Evolutionary conservation across 306 rosid genomes (phyloP).

Genomic region (Cyamopsis tetragonoloba): DNA sequence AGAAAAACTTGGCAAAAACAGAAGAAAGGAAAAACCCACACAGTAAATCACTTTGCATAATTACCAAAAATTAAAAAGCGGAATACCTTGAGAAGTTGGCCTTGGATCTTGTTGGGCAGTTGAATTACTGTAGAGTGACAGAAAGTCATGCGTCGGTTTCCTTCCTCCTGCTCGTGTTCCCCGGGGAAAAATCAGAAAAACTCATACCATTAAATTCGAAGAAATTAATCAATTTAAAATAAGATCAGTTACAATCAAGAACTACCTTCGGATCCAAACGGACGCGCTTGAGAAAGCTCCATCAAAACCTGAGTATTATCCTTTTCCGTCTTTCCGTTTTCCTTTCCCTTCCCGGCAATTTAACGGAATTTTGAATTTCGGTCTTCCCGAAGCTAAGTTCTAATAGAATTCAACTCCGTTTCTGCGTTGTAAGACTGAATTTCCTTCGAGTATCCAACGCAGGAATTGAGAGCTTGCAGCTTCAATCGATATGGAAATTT

Average conservation of each 20-base stretch:
- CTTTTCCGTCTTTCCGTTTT: background rate
- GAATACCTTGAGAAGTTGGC: slow-evolving; percentile 79
- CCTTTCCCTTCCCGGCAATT: slow-evolving; percentile 3
- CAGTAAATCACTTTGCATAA: slow-evolving; percentile 17
- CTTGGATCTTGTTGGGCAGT: slow-evolving; percentile 81
- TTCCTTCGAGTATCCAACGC: background rate
- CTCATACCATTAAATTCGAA: background rate
- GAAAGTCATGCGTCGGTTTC: slow-evolving; percentile 90
- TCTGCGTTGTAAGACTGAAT: background rate
- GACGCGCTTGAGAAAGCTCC: slow-evolving; percentile 91
- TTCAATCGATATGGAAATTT: slow-evolving; percentile 5
- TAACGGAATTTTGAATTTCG: slow-evolving; percentile 26
- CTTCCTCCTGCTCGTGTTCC: slow-evolving; percentile 62
- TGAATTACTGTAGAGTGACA: slow-evolving; percentile 77
- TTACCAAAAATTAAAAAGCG: slow-evolving; percentile 7
- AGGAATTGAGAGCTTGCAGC: background rate
- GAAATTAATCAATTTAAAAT: background rate
- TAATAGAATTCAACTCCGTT: slow-evolving; percentile 23
- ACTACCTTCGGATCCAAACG: slow-evolving; percentile 72
- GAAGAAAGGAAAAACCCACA: background rate
- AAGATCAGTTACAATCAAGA: background rate
- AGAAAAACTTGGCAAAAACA: background rate
- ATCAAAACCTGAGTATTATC: slow-evolving; percentile 33
- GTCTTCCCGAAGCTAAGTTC: slow-evolving; percentile 20
- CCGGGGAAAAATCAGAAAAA: background rate